These are phyloP conservation scores for Guadua angustifolia DNA, from an alignment of 176 grass and related monocot genomes.

Conservation along the genomic window DNA sequence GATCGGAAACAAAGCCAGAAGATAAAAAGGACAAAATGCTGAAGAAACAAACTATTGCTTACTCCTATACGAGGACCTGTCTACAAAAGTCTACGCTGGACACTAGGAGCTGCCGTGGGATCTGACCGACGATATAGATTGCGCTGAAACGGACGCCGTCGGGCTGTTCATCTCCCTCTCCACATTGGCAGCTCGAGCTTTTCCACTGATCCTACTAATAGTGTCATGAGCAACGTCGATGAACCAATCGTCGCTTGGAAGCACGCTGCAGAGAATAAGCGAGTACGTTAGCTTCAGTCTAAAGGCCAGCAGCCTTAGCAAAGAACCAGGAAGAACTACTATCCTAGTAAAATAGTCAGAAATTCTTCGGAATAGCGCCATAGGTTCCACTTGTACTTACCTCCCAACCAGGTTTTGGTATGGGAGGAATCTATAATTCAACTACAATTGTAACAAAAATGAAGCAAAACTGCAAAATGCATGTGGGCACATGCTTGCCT, in stretches of 20 bases:
- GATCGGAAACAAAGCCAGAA: neutral
- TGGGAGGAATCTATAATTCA: neutral
- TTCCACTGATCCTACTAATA: slow-evolving; percentile 80
- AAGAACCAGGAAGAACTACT: neutral
- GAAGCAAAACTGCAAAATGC: neutral
- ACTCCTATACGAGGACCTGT: slow-evolving; percentile 43
- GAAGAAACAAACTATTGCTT: neutral
- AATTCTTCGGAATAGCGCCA: neutral
- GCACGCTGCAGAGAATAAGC: slow-evolving; percentile 43
- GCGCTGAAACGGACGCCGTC: slow-evolving; percentile 84
- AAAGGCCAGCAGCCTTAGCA: too few relatives aligned
- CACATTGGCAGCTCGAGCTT: slow-evolving; percentile 53
- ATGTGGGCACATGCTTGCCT: neutral
- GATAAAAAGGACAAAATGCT: neutral
- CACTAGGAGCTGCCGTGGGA: slow-evolving; percentile 62
- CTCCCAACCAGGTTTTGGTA: neutral
- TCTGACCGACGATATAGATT: slow-evolving; percentile 78
- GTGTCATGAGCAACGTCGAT: slow-evolving; percentile 67
- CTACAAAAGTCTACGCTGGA: slow-evolving; percentile 37
- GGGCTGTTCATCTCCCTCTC: slow-evolving; percentile 81
- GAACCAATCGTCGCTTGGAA: slow-evolving; percentile 88
- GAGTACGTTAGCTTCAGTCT: neutral
- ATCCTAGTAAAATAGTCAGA: neutral
- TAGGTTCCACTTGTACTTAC: neutral
- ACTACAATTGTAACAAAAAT: neutral